phyloP scores from a whole-genome alignment of 495 filamentous ascomycete genomes.

The Cryomyces antarcticus region DNA sequence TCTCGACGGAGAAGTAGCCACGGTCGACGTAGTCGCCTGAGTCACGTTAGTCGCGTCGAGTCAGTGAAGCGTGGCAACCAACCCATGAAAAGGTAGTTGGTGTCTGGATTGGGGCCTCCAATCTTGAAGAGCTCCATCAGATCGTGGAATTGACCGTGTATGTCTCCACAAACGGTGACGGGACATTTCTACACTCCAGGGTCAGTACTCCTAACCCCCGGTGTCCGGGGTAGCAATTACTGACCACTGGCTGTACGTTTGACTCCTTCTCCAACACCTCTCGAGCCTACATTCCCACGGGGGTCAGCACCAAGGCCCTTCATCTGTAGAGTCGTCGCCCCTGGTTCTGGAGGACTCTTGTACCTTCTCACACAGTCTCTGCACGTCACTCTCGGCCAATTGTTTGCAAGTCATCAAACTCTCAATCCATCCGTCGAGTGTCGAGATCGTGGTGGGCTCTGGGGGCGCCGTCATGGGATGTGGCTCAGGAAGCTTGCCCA shows the following conservation, averaged over 20 bases:
- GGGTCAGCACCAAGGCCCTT: not conserved
- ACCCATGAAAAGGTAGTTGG: constrained; percentile 43
- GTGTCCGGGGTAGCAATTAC: constrained; percentile 16
- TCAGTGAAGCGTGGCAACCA: constrained; percentile 5
- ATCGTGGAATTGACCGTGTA: constrained; percentile 45
- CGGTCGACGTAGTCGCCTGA: constrained; percentile 89
- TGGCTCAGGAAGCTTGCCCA: constrained; percentile 69
- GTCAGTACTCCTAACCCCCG: not conserved
- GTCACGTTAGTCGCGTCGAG: constrained; percentile 2
- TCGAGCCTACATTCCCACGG: constrained; percentile 41
- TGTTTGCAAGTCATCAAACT: constrained; percentile 98
- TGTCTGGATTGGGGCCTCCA: constrained; percentile 14
- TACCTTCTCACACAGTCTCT: constrained; percentile 94
- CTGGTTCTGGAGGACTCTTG: constrained; percentile 12
- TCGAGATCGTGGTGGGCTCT: constrained; percentile 77
- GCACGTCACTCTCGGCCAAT: constrained; percentile 82
- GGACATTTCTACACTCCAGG: constrained; percentile 17
- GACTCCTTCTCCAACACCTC: constrained; percentile 94
- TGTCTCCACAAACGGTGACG: constrained; percentile 26
- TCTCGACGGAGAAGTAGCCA: constrained; percentile 94
- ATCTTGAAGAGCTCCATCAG: constrained; percentile 17
- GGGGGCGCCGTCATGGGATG: constrained; percentile 37
- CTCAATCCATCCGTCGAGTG: constrained; percentile 95
- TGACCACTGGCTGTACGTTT: constrained; percentile 96
- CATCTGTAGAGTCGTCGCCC: not conserved